A percentile compares a stretch with the other conserved stretches of the same genome.
Evolutionary conservation across 2,329 filamentous ascomycete species (phyloP).

Genomic region (Apiospora rasikravindrae): DNA sequence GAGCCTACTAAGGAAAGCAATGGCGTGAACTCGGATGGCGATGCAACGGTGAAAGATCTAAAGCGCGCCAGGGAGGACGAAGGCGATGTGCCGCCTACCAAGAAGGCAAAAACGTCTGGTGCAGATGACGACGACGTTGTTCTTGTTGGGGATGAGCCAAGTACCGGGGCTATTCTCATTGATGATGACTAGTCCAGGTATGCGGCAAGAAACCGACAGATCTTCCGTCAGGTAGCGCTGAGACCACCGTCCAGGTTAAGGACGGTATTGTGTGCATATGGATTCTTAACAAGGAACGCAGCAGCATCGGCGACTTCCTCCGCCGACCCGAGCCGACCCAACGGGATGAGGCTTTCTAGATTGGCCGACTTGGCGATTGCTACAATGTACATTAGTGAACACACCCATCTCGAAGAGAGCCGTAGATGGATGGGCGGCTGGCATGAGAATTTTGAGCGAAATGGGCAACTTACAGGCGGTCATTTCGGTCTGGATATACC

Average conservation of each 20-base stretch:
- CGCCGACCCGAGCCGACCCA: constrained; percentile 67
- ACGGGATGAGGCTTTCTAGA: constrained; percentile 61
- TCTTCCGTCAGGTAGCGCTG: constrained; percentile 61
- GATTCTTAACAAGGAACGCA: constrained; percentile 75
- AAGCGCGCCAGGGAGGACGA: constrained; percentile 56
- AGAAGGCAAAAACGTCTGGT: constrained; percentile 53
- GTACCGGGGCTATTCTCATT: constrained; percentile 70
- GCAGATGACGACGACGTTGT: constrained; percentile 51
- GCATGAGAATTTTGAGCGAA: neutral
- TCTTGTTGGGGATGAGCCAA: constrained; percentile 53
- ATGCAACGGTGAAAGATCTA: constrained; percentile 42
- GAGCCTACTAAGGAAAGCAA: constrained; percentile 45
- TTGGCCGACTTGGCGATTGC: constrained; percentile 34
- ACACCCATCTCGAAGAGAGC: neutral
- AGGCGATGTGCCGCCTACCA: constrained; percentile 45
- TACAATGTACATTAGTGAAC: constrained; percentile 47
- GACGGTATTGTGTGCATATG: constrained; percentile 86
- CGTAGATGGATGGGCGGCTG: constrained; percentile 1
- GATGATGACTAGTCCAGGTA: constrained; percentile 58
- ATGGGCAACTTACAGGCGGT: constrained; percentile 62
- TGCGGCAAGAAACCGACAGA: constrained; percentile 1
- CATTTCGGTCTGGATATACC: constrained; percentile 85
- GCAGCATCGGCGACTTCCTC: constrained; percentile 84
- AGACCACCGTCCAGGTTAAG: constrained; percentile 86
- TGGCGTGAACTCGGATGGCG: constrained; percentile 44